These are phyloP conservation scores for Botrytis hyacinthi DNA, from an alignment of 2,329 filamentous ascomycete species.

Conservation along the genomic window DNA sequence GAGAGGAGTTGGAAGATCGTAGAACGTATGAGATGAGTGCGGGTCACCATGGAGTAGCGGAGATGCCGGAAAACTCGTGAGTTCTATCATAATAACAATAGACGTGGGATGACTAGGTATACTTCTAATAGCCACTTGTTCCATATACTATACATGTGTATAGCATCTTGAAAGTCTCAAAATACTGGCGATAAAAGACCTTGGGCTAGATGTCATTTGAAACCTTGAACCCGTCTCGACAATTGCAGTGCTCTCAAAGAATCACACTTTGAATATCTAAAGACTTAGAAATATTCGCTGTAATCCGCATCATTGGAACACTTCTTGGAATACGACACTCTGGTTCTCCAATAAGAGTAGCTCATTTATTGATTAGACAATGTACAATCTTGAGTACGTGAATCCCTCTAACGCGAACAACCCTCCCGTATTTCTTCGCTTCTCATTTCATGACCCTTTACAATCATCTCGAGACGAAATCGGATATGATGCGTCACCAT, in stretches of 20 bases:
- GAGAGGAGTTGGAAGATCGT: not conserved
- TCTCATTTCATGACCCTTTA: not conserved
- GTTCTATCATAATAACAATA: not conserved
- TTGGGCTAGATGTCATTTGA: not conserved
- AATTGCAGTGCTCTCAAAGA: not conserved
- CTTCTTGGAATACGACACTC: not conserved
- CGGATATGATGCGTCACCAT: not conserved
- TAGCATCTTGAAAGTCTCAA: not conserved
- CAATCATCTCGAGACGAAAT: not conserved
- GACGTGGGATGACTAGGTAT: not conserved
- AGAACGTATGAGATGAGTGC: conserved; percentile 12
- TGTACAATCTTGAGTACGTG: not conserved
- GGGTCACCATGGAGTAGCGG: not conserved
- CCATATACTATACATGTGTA: not conserved
- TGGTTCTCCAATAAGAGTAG: not conserved
- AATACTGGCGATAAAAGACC: not conserved
- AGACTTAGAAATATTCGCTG: not conserved
- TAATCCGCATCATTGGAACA: not conserved
- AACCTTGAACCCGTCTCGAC: not conserved
- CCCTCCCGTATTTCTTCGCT: too few relatives aligned
- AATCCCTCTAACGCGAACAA: not conserved
- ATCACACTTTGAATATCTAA: not conserved
- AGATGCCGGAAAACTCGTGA: conserved; percentile 1
- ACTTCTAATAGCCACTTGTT: not conserved
- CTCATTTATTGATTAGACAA: not conserved